Percentiles rank a stretch among this genome's conserved stretches.
These are phyloP conservation scores for Neofusicoccum ribis DNA, from an alignment of 2,329 filamentous ascomycete species.

Conservation along the genomic window DNA sequence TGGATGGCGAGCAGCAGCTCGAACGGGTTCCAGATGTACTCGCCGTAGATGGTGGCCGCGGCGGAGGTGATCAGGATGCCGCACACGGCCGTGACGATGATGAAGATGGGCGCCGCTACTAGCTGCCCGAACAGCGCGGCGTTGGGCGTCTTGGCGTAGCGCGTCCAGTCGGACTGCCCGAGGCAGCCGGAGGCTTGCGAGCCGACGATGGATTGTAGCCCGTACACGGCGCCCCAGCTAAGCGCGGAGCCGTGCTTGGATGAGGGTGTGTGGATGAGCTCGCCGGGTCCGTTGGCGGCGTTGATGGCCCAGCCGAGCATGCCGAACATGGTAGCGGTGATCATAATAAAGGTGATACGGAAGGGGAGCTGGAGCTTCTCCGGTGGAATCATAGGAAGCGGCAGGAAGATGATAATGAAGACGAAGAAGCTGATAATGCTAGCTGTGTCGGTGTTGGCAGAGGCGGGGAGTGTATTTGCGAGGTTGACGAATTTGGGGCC, in stretches of 20 bases:
- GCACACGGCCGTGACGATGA: conserved; percentile 39
- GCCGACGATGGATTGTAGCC: conserved; percentile 47
- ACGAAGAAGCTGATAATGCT: conserved; percentile 37
- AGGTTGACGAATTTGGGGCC: conserved; percentile 21
- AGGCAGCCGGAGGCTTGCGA: conserved; percentile 44
- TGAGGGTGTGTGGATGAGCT: conserved; percentile 37
- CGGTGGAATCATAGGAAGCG: conserved; percentile 51
- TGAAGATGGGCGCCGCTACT: conserved; percentile 40
- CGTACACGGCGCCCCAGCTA: conserved; percentile 50
- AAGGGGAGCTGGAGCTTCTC: conserved; percentile 48
- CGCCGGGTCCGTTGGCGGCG: conserved; percentile 37
- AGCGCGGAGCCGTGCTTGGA: conserved; percentile 41
- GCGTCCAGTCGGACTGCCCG: conserved; percentile 47
- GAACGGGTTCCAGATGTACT: conserved; percentile 43
- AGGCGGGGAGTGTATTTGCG: conserved; percentile 33
- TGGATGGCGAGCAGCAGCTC: conserved; percentile 29
- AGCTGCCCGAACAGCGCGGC: conserved; percentile 41
- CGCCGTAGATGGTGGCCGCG: conserved; percentile 36
- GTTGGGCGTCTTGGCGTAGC: conserved; percentile 36
- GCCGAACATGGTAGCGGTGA: conserved; percentile 28
- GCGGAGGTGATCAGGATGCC: conserved; percentile 46
- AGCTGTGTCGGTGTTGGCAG: conserved; percentile 36
- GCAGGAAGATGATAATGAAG: conserved; percentile 39
- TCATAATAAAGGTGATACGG: conserved; percentile 50
- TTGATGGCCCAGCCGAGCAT: conserved; percentile 48